These are phyloP conservation scores for Apiosordaria backusii DNA, from an alignment of 495 filamentous ascomycete genomes.

Conservation along the genomic window DNA sequence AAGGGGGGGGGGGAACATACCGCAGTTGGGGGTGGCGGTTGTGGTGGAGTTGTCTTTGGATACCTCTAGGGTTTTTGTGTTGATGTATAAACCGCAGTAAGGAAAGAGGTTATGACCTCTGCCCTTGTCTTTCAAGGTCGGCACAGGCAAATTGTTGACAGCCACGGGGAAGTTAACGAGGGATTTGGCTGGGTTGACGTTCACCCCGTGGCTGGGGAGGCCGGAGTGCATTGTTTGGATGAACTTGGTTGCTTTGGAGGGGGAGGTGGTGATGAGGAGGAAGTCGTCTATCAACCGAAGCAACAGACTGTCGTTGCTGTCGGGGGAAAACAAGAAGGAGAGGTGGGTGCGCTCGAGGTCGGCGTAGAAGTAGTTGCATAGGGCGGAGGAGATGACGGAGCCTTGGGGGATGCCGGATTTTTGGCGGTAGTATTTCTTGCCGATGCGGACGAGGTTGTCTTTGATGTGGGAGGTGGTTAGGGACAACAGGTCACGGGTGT, in stretches of 20 bases:
- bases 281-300: constrained; percentile 90
- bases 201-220: constrained; percentile 72
- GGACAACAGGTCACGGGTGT: constrained; percentile 57
- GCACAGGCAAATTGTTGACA: constrained; percentile 54
- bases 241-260: constrained; percentile 62
- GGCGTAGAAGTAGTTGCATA: constrained; percentile 95
- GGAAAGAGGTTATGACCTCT: constrained; percentile 55
- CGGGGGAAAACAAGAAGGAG: constrained; percentile 51
- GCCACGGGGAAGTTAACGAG: constrained; percentile 78
- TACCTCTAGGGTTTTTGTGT: constrained; percentile 74
- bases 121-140: constrained; percentile 34
- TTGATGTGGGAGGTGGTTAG: constrained; percentile 74
- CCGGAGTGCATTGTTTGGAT: constrained; percentile 75
- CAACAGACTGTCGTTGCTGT: constrained; percentile 54
- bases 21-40: constrained; percentile 18
- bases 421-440: constrained; percentile 85
- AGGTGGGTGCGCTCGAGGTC: constrained; percentile 70
- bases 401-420: constrained; percentile 90
- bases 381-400: constrained; percentile 74
- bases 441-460: constrained; percentile 81
- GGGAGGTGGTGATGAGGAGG: constrained; percentile 73
- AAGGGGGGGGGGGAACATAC: background rate
- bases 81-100: constrained; percentile 79
- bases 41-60: constrained; percentile 16
- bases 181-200: constrained; percentile 72